Conservation (phyloP, 441 rosid species). For the Theobroma grandiflorum region DNA sequence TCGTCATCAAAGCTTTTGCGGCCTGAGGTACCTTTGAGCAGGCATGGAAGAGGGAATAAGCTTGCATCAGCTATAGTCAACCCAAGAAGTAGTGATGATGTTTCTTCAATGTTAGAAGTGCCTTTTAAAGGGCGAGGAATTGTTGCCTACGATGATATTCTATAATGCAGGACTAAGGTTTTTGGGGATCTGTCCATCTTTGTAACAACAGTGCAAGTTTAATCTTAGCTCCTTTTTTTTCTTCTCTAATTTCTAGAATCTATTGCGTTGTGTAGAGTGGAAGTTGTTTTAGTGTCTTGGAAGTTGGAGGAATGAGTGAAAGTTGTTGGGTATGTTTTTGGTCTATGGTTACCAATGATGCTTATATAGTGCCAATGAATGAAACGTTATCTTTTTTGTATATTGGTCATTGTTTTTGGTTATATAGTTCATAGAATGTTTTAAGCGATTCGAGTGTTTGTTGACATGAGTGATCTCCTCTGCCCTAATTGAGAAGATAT, state of each 20-base stretch:
- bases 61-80: slow-evolving; percentile 78
- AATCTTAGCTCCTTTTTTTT: background rate
- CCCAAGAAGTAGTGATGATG: slow-evolving; percentile 45
- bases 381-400: background rate
- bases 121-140: slow-evolving; percentile 70
- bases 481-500: background rate
- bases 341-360: background rate
- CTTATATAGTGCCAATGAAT: background rate
- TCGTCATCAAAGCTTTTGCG: slow-evolving; percentile 73
- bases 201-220: slow-evolving; percentile 1
- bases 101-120: slow-evolving; percentile 38
- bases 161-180: slow-evolving; percentile 34
- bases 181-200: background rate
- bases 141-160: slow-evolving; percentile 83
- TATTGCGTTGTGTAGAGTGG: background rate
- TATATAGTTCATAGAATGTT: background rate
- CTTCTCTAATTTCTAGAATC: background rate
- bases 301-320: background rate
- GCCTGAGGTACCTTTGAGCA: slow-evolving; percentile 74
- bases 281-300: background rate
- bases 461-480: background rate
- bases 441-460: slow-evolving; percentile 12
- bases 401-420: background rate
- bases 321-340: background rate
- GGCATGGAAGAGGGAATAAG: slow-evolving; percentile 76